phyloP scores from a whole-genome alignment of 2,329 filamentous ascomycete genomes.

The Helicocarpus griseus region DNA sequence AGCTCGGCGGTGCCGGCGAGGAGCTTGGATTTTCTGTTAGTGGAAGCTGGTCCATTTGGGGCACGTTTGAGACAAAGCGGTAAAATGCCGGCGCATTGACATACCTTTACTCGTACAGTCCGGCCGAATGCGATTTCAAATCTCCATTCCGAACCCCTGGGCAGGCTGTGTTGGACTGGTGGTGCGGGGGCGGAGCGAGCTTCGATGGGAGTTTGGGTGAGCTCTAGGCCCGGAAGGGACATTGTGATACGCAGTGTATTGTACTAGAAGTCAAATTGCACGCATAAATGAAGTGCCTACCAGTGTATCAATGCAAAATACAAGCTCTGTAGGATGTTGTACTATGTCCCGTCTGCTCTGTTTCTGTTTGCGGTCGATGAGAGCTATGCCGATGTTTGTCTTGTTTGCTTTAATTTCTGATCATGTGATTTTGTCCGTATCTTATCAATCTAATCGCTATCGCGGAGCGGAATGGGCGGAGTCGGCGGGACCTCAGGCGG shows the following conservation, averaged over 20 bases:
- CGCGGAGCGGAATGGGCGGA: too few species aligned
- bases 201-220: constrained; percentile 52
- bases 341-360: too few species aligned
- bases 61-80: background rate
- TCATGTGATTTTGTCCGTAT: background rate
- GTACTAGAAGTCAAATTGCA: too few species aligned
- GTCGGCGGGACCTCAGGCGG: too few species aligned
- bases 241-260: constrained; percentile 33
- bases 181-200: constrained; percentile 27
- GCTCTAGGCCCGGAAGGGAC: constrained; percentile 66
- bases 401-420: background rate
- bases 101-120: constrained; percentile 45
- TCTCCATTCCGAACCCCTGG: constrained; percentile 64
- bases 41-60: background rate
- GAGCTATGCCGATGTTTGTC: background rate
- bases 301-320: background rate
- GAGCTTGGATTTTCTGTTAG: constrained; percentile 41
- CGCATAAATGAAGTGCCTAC: background rate
- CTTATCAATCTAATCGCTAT: background rate
- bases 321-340: background rate
- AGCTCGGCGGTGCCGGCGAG: constrained; percentile 78
- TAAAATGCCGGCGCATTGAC: constrained; percentile 2
- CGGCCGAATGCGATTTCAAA: constrained; percentile 58
- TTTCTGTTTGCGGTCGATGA: background rate
- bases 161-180: constrained; percentile 44